These are phyloP conservation scores for Corynascus novoguineensis DNA, from an alignment of 495 filamentous ascomycete genomes.

Conservation along the genomic window DNA sequence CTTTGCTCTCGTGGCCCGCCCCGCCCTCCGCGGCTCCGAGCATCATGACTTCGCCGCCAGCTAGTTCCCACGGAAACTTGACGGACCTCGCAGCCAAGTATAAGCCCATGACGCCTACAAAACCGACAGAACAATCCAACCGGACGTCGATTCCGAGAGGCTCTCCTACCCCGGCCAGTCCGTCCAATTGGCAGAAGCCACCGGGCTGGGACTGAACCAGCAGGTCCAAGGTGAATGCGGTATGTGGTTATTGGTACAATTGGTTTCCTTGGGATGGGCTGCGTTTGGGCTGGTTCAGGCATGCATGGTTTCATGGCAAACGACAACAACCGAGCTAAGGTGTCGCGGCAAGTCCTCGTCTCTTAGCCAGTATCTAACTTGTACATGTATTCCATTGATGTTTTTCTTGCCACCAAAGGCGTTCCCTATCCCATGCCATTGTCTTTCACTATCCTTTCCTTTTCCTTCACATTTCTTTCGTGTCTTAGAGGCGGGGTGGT, in stretches of 20 bases:
- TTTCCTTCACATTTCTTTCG: not conserved
- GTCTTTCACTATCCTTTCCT: not conserved
- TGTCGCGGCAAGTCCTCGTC: not conserved
- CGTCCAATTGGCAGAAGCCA: conserved; percentile 4
- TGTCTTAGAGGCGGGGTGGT: not conserved
- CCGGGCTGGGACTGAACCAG: not conserved
- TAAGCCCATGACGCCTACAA: not conserved
- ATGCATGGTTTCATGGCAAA: not conserved
- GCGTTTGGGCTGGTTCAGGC: not conserved
- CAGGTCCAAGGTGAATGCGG: not conserved
- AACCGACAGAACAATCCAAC: too few relatives aligned
- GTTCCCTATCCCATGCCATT: not conserved
- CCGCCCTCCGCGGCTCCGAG: conserved; percentile 22
- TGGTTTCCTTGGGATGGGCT: not conserved
- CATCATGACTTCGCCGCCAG: conserved; percentile 12
- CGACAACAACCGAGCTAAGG: not conserved
- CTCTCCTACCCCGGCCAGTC: conserved; percentile 17
- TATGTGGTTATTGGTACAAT: not conserved
- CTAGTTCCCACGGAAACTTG: conserved; percentile 10
- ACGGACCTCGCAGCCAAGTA: not conserved
- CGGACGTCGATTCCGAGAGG: not conserved
- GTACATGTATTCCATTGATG: not conserved
- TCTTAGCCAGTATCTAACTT: not conserved
- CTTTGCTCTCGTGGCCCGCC: conserved; percentile 26
- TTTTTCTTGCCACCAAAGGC: not conserved